Percentiles rank a stretch among this genome's conserved stretches.
phyloP scores from a whole-genome alignment of 352 stramenopile species.

The Phytophthora cactorum region DNA sequence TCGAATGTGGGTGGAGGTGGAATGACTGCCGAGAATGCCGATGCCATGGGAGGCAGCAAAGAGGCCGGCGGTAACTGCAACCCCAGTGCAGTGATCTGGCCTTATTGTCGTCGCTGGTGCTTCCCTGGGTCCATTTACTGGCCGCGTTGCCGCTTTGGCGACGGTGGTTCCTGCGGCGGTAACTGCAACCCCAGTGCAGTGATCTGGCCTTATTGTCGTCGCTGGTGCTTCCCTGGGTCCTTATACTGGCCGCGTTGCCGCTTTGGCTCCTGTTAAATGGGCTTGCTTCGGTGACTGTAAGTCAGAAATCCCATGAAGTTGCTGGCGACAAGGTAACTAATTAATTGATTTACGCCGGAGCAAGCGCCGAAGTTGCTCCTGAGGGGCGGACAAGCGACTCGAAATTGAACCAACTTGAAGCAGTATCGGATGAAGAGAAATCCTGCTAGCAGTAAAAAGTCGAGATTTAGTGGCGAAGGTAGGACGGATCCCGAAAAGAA shows the following conservation, averaged over 20 bases:
- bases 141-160: constrained; percentile 27
- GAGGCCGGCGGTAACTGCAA: constrained; percentile 13
- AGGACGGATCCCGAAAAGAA: background rate
- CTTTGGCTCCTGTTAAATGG: background rate
- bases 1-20: constrained; percentile 1
- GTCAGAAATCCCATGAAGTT: background rate
- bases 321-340: background rate
- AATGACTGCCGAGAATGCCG: background rate
- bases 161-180: background rate
- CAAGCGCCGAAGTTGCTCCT: background rate
- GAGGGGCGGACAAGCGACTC: background rate
- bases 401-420: background rate
- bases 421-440: background rate
- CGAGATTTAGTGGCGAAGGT: background rate
- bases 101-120: constrained; percentile 18
- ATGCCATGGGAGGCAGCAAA: background rate
- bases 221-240: constrained; percentile 14
- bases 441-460: background rate
- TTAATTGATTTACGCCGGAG: background rate
- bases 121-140: constrained; percentile 16
- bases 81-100: constrained; percentile 6
- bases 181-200: constrained; percentile 2
- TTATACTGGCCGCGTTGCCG: constrained; percentile 19
- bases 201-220: constrained; percentile 20
- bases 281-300: background rate